A percentile compares a stretch with the other conserved stretches of the same genome.
Evolutionary conservation across 2,329 filamentous ascomycete species (phyloP).

Genomic region (Emmonsiellopsis sp.): DNA sequence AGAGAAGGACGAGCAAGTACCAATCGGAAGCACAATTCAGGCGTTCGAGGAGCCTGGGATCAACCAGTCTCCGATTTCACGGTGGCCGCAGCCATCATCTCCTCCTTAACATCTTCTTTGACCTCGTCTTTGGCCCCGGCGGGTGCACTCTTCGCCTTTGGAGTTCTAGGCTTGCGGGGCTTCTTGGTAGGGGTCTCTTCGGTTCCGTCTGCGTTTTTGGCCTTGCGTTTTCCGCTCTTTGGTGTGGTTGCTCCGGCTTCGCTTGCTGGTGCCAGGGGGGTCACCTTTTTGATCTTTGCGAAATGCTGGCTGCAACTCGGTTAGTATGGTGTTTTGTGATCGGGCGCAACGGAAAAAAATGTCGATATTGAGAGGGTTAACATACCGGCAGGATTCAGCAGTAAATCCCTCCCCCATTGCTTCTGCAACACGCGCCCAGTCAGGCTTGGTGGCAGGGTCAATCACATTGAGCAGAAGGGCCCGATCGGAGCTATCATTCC

Average conservation of each 20-base stretch:
- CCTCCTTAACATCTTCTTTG: neutral
- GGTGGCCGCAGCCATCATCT: too few relatives aligned
- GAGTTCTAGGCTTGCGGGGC: conserved; percentile 4
- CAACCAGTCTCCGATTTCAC: too few relatives aligned
- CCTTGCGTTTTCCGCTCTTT: conserved; percentile 3
- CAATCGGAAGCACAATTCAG: too few relatives aligned
- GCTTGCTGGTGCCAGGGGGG: neutral
- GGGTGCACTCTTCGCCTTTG: neutral
- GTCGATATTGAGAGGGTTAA: neutral
- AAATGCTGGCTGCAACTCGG: conserved; percentile 6
- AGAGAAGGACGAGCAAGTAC: too few relatives aligned
- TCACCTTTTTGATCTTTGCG: conserved; percentile 8
- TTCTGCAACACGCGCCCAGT: conserved; percentile 12
- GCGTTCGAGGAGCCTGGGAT: too few relatives aligned
- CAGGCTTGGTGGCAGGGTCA: conserved; percentile 10
- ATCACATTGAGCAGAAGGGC: conserved; percentile 12
- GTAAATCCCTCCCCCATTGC: conserved; percentile 13
- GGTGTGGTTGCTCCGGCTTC: neutral
- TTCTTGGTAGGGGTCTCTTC: conserved; percentile 6
- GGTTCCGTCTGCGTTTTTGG: neutral
- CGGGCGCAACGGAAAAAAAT: neutral
- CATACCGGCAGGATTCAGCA: conserved; percentile 13
- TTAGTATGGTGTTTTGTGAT: neutral
- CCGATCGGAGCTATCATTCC: conserved; percentile 11
- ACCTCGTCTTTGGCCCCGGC: neutral